Evolutionary conservation across 2,329 filamentous ascomycete species (phyloP), one percentile per base, ranked within the genome.

Genomic region (Colletotrichum sp.): DNA sequence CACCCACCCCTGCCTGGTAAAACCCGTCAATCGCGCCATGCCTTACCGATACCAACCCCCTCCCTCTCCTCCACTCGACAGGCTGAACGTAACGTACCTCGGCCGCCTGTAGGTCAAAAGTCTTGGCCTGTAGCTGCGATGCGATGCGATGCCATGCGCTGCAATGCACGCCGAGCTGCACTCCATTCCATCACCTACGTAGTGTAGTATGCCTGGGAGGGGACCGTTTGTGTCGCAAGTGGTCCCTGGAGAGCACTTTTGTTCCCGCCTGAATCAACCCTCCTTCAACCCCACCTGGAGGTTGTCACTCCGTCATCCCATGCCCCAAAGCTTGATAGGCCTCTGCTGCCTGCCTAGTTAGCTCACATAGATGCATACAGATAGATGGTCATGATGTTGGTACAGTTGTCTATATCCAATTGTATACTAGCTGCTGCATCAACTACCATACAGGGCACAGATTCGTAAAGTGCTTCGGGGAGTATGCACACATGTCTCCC

Each of bases 101-200:
- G 65, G 60, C 68, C 32, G 43, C 55, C 64, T 34, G 28, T 61
- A 52, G 43, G 43, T 52, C 43, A 52, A 24, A 52, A 52, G 43
- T 21, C 43, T 52, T 52, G 43, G 43, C 43, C 43, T 52, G 43
- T 52, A 21, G 43, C n/a, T 52, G 43, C 72, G 21, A 36, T 60
- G 66, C 71, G 5, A 66, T 74, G 72, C 61, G 9, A 57, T 74
- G 71, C 71, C 16, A 55, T 43, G 55, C 68, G 69, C 63, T 72
- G 72, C 69, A 43, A 72, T 75, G 73, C 69, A 34, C 68, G 48
- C 66, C 72, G 59, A 65, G 36, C 59, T 75, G 72, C 72, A 75
- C 69, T 75, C 72, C 55, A 71, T 74, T 55, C 28, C 28, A 66
- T 71, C 43, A 69, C 34, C 61, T 32, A 32, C 18, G 28, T 24